These are phyloP conservation scores for Lactifluus hygrophoroides DNA, from an alignment of 768 basidiomycete genomes.

Conservation along the genomic window DNA sequence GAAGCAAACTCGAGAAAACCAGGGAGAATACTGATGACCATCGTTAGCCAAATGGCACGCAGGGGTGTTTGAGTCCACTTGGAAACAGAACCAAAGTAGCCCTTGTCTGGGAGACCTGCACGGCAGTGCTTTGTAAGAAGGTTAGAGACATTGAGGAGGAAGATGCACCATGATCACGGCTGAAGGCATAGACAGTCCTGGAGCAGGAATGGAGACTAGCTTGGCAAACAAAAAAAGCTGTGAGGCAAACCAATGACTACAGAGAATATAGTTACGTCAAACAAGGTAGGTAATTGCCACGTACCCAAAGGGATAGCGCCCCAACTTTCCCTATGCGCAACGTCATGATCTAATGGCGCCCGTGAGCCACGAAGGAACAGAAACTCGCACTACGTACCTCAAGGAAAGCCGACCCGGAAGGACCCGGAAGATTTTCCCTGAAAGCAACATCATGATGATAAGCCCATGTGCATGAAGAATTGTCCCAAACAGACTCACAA, in stretches of 20 bases:
- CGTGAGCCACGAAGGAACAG: neutral
- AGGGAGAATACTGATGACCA: conserved; percentile 56
- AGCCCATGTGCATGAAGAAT: neutral
- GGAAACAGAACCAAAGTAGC: conserved; percentile 66
- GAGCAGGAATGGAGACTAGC: conserved; percentile 76
- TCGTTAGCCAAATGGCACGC: conserved; percentile 67
- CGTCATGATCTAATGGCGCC: conserved; percentile 51
- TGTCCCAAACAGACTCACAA: conserved; percentile 36
- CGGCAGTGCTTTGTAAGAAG: neutral
- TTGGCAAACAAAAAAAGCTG: conserved; percentile 81
- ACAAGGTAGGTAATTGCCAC: neutral
- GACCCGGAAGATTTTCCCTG: conserved; percentile 58
- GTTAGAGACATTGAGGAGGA: neutral
- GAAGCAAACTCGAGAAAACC: conserved; percentile 71
- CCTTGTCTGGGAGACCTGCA: conserved; percentile 66
- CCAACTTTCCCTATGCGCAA: conserved; percentile 69
- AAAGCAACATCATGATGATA: conserved; percentile 8
- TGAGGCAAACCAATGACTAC: conserved; percentile 67
- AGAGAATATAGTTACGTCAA: neutral
- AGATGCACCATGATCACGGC: conserved; percentile 57
- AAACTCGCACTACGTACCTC: conserved; percentile 32
- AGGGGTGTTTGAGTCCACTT: conserved; percentile 62
- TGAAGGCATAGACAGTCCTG: conserved; percentile 77
- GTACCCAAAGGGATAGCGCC: conserved; percentile 71
- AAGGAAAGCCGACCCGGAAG: conserved; percentile 65